phyloP scores from a whole-genome alignment of 768 basidiomycete genomes.

The Amanita rubescens region DNA sequence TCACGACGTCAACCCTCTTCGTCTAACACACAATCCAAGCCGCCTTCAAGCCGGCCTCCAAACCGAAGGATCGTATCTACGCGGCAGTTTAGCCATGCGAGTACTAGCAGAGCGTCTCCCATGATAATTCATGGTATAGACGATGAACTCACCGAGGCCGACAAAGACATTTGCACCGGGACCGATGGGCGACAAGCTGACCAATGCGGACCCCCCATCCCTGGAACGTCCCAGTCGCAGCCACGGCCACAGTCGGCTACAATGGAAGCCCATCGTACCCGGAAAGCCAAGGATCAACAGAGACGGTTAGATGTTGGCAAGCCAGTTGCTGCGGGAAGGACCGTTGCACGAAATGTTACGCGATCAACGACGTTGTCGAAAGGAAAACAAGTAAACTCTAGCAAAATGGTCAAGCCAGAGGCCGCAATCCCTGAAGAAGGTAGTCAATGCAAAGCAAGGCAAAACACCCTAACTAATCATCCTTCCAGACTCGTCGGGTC shows the following conservation, averaged over 20 bases:
- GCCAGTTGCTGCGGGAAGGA: conserved; percentile 57
- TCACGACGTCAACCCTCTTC: conserved; percentile 15
- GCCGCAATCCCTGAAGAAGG: conserved; percentile 35
- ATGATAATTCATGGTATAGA: conserved; percentile 43
- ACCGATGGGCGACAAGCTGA: neutral
- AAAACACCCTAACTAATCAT: neutral
- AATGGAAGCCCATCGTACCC: conserved; percentile 34
- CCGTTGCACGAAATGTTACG: conserved; percentile 58
- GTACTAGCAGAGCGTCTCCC: conserved; percentile 35
- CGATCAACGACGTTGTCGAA: conserved; percentile 47
- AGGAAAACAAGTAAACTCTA: conserved; percentile 43
- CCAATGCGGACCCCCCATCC: neutral
- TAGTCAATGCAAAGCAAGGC: conserved; percentile 37
- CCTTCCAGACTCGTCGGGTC: conserved; percentile 18
- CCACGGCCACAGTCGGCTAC: conserved; percentile 10
- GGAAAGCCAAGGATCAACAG: conserved; percentile 70
- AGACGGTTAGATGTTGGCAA: conserved; percentile 64
- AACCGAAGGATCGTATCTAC: conserved; percentile 26
- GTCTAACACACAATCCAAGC: conserved; percentile 14
- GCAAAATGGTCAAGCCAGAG: conserved; percentile 43
- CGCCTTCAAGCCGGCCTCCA: conserved; percentile 18
- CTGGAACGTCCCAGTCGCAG: conserved; percentile 11
- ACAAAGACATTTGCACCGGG: conserved; percentile 10
- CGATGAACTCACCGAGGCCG: conserved; percentile 28
- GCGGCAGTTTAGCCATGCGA: conserved; percentile 29